Base-by-base conservation (phyloP, 1,139 yeast genomes). In the Candida tunisiensis region DNA sequence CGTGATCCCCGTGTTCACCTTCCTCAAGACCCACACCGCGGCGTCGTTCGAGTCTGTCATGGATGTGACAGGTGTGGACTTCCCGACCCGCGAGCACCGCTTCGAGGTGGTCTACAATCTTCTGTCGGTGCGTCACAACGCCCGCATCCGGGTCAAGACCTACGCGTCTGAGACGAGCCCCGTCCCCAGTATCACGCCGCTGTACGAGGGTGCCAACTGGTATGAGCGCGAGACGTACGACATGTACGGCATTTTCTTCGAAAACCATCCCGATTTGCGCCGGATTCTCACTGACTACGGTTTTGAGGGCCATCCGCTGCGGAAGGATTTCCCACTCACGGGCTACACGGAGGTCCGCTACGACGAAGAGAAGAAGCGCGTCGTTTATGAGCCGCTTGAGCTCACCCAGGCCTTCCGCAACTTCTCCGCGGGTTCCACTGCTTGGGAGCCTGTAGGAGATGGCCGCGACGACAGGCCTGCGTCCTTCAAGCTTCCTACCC, bases 221-320 rank as follows among this genome's bases (percentile, higher is more conserved):
- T 75, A 69, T 48, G 93, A 79, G 57, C 69, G 93, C 53, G 93
- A 79, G 53, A 72, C 91, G 9, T 79, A 77, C 51, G 93, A 79
- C 49, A 63, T 79, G 66, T 79, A 67, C 48, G 93, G 93, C 26
- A 68, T 80, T 36, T 79, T 79, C 55, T 80, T 80, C 46, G 88
- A 75, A 51, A 79, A 75, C 35, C 93, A 80, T 52, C 93, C 93
- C 8, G 93, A 80, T 54, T 62, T 80, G 48, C 73, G 93, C 59
- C 67, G 93, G 57, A 78, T 80, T 49, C 66, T 80, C 72, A 80
- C 93, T 29, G 93, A 80, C 56, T 80, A 80, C 53, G 93, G 93
- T 19, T 80, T 80, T 44, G 92, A 78, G 53, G 93, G 93, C 30
- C 91, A 80, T 49, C 93, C 93, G 10, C 65, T 80, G 50, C 70